Conservation (phyloP, 2,329 filamentous ascomycete genomes). For the Beauveria medogensis region DNA sequence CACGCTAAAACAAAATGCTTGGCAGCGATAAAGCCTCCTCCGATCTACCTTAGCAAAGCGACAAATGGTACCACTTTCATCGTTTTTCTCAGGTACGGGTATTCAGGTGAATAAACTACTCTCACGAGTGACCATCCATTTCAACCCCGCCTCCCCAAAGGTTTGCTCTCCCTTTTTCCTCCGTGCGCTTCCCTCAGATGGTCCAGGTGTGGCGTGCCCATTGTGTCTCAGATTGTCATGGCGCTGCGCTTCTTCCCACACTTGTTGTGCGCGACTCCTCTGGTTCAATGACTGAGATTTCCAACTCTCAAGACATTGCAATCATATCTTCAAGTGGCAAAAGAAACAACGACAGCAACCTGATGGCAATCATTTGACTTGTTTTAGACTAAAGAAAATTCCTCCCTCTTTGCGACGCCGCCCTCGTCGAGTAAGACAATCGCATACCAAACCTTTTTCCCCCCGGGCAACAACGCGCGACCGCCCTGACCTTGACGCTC, state of each 20-base stretch:
- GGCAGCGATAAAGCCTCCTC: neutral
- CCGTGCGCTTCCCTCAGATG: neutral
- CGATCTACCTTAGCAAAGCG: neutral
- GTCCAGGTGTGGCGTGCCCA: neutral
- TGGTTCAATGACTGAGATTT: too few species aligned
- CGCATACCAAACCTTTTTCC: neutral
- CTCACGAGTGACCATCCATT: neutral
- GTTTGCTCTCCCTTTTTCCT: neutral
- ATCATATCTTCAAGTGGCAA: too few species aligned
- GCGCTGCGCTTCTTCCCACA: neutral
- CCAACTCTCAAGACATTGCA: too few species aligned
- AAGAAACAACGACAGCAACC: too few species aligned
- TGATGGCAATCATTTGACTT: too few species aligned
- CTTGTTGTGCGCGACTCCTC: neutral
- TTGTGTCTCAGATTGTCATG: neutral
- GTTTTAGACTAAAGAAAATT: too few species aligned
- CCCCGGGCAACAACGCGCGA: neutral
- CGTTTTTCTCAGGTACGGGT: neutral
- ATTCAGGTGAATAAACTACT: neutral
- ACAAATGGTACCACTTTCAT: neutral
- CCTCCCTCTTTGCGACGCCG: neutral
- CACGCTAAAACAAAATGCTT: neutral
- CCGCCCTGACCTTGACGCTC: neutral
- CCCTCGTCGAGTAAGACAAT: constrained; percentile 1
- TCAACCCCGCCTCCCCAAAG: neutral